phyloP scores from a whole-genome alignment of 2,329 filamentous ascomycete genomes.

The Alternaria incomplexa region DNA sequence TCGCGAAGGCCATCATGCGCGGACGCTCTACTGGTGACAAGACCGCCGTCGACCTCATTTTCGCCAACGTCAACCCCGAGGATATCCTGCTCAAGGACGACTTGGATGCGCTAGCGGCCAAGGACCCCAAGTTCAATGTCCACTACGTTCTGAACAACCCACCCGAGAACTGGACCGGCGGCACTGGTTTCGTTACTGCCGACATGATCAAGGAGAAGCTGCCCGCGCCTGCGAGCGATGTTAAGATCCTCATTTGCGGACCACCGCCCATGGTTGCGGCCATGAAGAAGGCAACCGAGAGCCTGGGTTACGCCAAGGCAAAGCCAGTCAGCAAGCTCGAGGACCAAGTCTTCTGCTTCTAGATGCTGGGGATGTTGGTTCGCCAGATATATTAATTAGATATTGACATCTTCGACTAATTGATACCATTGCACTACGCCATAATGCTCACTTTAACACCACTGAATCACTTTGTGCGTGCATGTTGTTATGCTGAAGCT shows the following conservation, averaged over 20 bases:
- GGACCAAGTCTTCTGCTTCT: conserved; percentile 98
- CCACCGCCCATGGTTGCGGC: conserved; percentile 96
- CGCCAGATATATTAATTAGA: background rate
- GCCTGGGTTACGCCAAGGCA: conserved; percentile 89
- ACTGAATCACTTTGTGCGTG: background rate
- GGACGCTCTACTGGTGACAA: conserved; percentile 76
- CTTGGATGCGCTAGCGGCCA: conserved; percentile 75
- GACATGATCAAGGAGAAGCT: conserved; percentile 94
- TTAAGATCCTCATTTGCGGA: conserved; percentile 94
- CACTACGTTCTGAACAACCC: conserved; percentile 98
- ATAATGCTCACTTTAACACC: background rate
- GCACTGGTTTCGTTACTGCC: conserved; percentile 90
- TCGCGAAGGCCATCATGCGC: conserved; percentile 85
- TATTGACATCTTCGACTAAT: background rate
- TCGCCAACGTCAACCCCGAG: conserved; percentile 91
- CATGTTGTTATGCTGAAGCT: background rate
- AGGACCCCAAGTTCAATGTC: conserved; percentile 82
- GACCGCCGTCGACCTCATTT: conserved; percentile 88
- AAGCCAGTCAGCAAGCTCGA: conserved; percentile 95
- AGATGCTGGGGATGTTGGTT: conserved; percentile 33
- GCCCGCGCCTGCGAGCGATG: conserved; percentile 80
- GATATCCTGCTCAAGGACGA: conserved; percentile 95
- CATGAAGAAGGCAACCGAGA: conserved; percentile 94
- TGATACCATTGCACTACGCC: background rate
- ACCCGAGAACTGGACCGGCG: conserved; percentile 87